phyloP scores from a whole-genome alignment of 1,139 yeast species.

The Hansenula lynferdii region DNA sequence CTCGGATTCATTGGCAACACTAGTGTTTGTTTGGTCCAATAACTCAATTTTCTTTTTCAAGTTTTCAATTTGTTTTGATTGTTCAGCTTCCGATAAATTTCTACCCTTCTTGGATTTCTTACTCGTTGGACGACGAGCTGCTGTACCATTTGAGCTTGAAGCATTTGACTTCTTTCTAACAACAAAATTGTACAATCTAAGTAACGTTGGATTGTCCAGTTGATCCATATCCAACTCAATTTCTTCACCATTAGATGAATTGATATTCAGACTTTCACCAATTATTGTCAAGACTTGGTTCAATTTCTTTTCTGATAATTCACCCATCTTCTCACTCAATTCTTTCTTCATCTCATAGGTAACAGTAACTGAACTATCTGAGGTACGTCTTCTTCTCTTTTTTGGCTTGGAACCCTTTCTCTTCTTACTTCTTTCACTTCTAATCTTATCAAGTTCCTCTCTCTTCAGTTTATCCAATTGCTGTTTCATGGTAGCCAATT shows the following conservation, averaged over 20 bases:
- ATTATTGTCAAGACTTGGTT: constrained; percentile 83
- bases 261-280: constrained; percentile 81
- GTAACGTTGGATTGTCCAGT: constrained; percentile 77
- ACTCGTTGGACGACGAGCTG: constrained; percentile 13
- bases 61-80: constrained; percentile 75
- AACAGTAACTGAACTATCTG: constrained; percentile 38
- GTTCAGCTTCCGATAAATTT: constrained; percentile 58
- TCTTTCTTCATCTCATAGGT: constrained; percentile 97
- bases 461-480: constrained; percentile 80
- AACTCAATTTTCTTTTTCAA: constrained; percentile 79
- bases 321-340: constrained; percentile 80
- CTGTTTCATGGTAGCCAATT: constrained; percentile 76
- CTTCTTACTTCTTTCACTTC: constrained; percentile 34
- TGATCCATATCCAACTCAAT: constrained; percentile 96
- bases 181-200: constrained; percentile 65
- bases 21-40: constrained; percentile 44
- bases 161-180: constrained; percentile 27
- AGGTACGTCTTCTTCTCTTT: constrained; percentile 25
- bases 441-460: constrained; percentile 59
- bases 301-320: constrained; percentile 69
- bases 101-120: constrained; percentile 29
- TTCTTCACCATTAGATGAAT: constrained; percentile 66
- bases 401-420: constrained; percentile 21
- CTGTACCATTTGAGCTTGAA: constrained; percentile 11
- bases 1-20: constrained; percentile 28